Evolutionary conservation across 331 rosid species (phyloP).

Genomic region (Acacia concinna): DNA sequence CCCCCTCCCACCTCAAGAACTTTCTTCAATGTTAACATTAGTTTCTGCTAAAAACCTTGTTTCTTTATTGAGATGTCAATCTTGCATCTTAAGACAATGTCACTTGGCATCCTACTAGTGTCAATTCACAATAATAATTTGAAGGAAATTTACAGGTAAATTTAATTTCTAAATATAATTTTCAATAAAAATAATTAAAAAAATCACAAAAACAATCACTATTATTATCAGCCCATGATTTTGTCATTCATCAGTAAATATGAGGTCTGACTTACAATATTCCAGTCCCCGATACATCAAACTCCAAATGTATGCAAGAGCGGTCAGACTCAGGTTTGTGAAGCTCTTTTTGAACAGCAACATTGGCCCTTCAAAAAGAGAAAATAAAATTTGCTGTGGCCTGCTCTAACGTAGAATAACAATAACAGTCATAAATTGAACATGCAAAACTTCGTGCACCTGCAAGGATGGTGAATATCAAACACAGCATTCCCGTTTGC

Average conservation of each 20-base stretch:
- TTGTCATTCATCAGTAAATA: slow-evolving; percentile 6
- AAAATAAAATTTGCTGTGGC: slow-evolving; percentile 18
- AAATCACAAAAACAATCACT: slow-evolving; percentile 1
- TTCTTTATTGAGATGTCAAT: neutral
- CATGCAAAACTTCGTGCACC: slow-evolving; percentile 31
- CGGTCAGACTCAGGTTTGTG: slow-evolving; percentile 81
- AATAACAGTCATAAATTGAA: slow-evolving; percentile 16
- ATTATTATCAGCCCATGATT: neutral
- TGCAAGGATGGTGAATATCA: slow-evolving; percentile 68
- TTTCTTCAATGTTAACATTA: neutral
- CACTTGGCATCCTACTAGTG: neutral
- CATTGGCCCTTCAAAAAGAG: slow-evolving; percentile 61
- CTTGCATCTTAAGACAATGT: neutral
- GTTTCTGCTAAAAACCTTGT: neutral
- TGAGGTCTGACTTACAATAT: slow-evolving; percentile 57
- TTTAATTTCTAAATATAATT: neutral
- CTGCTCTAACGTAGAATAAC: slow-evolving; percentile 6
- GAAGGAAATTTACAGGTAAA: neutral
- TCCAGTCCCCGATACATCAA: slow-evolving; percentile 70
- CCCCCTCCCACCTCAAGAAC: neutral
- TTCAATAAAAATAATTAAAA: neutral
- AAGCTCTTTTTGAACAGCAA: slow-evolving; percentile 78
- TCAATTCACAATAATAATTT: neutral
- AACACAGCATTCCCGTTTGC: slow-evolving; percentile 48
- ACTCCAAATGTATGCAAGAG: slow-evolving; percentile 90